Evolutionary conservation across 305 asterid genomes (phyloP).

Genomic region (Stenogyne calaminthoides): DNA sequence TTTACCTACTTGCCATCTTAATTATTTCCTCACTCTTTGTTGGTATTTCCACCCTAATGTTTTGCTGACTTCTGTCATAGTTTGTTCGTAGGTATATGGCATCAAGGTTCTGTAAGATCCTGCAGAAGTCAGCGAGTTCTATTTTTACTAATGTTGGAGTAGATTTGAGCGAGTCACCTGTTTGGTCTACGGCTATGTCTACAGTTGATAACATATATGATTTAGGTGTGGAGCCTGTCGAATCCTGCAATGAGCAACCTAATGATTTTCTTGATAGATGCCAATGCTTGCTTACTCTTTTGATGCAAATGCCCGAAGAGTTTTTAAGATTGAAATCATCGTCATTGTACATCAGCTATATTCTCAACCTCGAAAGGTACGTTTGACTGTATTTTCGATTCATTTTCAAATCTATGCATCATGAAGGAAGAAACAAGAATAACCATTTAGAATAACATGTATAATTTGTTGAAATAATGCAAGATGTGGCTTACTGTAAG

Average conservation of each 20-base stretch:
- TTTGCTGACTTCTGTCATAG: conserved; percentile 59
- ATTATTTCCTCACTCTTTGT: conserved; percentile 10
- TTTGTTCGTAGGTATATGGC: conserved; percentile 81
- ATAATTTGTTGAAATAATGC: conserved; percentile 16
- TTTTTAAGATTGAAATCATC: conserved; percentile 62
- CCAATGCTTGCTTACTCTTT: conserved; percentile 54
- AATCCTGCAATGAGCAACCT: conserved; percentile 39
- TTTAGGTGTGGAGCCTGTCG: conserved; percentile 37
- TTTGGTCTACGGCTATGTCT: conserved; percentile 57
- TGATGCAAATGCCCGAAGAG: conserved; percentile 81
- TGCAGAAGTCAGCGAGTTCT: conserved; percentile 62
- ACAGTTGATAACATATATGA: conserved; percentile 45
- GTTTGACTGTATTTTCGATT: conserved; percentile 21
- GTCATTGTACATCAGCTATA: conserved; percentile 52
- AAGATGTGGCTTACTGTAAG: neutral
- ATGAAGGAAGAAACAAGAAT: conserved; percentile 23
- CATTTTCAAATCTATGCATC: conserved; percentile 17
- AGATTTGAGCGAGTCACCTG: conserved; percentile 56
- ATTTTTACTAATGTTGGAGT: conserved; percentile 52
- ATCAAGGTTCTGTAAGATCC: conserved; percentile 60
- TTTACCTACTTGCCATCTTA: conserved; percentile 11
- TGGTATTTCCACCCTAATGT: conserved; percentile 26
- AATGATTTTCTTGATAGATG: conserved; percentile 50
- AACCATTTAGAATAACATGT: neutral
- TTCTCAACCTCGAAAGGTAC: conserved; percentile 92